Evolutionary conservation across 2,329 filamentous ascomycete genomes (phyloP).

Genomic region (Cordyceps fumosorosea): DNA sequence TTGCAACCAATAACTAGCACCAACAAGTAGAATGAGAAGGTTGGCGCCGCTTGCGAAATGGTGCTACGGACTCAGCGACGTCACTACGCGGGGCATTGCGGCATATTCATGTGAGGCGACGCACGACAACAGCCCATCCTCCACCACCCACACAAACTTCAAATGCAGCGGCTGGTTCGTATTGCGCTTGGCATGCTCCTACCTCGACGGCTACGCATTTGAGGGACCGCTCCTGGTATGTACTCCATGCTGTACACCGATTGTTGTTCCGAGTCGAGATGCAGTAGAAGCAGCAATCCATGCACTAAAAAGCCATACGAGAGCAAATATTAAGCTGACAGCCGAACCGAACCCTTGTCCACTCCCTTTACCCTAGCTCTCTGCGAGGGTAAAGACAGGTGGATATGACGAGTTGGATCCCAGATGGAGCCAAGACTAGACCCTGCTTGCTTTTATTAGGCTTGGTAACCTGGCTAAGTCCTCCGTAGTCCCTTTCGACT

Average conservation of each 20-base stretch:
- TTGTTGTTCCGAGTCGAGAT: background rate
- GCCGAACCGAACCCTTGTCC: background rate
- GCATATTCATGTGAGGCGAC: slow-evolving; percentile 2
- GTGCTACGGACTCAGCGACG: slow-evolving; percentile 7
- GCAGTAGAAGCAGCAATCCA: background rate
- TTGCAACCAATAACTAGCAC: background rate
- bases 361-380: background rate
- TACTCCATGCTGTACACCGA: background rate
- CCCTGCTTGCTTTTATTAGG: slow-evolving; percentile 3
- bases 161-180: slow-evolving; percentile 3
- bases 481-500: no score
- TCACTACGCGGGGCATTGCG: slow-evolving; percentile 11
- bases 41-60: slow-evolving; percentile 1
- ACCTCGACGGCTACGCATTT: background rate
- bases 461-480: no score
- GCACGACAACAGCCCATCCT: background rate
- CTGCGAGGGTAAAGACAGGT: background rate
- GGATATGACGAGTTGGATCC: slow-evolving; percentile 6
- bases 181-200: slow-evolving; percentile 5
- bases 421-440: slow-evolving; percentile 7
- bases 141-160: background rate
- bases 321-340: background rate
- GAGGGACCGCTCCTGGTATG: background rate
- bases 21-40: background rate
- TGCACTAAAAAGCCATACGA: background rate